Base-by-base conservation (phyloP, 2,329 filamentous ascomycete species). In the Phialocephala sp. region DNA sequence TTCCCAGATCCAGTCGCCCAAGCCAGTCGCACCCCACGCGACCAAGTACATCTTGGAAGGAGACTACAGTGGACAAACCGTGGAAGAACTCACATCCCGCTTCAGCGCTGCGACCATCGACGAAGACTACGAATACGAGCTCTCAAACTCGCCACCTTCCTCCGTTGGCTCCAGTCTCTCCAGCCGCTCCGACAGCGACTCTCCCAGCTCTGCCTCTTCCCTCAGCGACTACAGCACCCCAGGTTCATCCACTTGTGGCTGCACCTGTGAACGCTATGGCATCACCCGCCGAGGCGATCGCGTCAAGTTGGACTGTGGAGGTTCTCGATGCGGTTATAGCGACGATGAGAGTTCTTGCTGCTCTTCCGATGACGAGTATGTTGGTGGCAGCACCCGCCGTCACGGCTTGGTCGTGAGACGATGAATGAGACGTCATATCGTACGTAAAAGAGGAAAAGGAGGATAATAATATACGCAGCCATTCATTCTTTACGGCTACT, bases 231-330 rank as follows among this genome's bases (percentile, higher is more conserved):
- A 92, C 79, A 93, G 92, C 84, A 91, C 89, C 68, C 91, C 91
- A 69, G 85, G 85, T 80, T 93, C 91, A 60, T 91, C 91, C 75
- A 89, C 88, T 81, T 89, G 86, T 76, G 86, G 85, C 78, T 98
- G 95, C 88, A 93, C 90, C 71, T 98, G 94, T 82, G 93, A 97
- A 80, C 92, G 94, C 82, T 97, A 95, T 83, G 94, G 94, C 74
- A 97, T 98, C 84, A 97, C 94, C 71, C 91, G 93, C 81, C 89
- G 90, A 79, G 93, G 94, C 77, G 91, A 96, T 80, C 90, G 94
- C 76, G 91, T 98, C 86, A 95, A 94, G 87, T 89, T 97, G 79
- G 94, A 97, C 87, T 98, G 94, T 77, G 93, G 93, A 73, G 94
- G 94, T 73, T 84, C 89, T 68, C 90, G 92, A 78, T 97, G 94